Conservation (phyloP, 2,329 filamentous ascomycete genomes). For the Nothomitra cinnamomea region DNA sequence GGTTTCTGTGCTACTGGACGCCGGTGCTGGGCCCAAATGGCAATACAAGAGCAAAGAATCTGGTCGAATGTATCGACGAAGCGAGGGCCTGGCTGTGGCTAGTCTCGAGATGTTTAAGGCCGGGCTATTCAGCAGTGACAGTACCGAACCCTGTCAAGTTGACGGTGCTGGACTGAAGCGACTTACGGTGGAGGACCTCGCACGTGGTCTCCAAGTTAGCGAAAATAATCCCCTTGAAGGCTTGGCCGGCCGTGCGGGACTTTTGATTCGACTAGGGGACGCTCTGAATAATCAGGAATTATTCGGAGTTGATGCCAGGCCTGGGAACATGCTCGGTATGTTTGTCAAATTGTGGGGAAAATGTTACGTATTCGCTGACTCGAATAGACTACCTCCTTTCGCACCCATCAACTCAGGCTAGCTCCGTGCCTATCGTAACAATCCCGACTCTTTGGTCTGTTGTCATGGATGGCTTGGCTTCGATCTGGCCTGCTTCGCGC, state of each 20-base stretch:
- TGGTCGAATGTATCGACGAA: conserved; percentile 63
- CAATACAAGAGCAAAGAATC: conserved; percentile 85
- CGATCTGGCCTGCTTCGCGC: conserved; percentile 78
- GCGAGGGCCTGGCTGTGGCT: conserved; percentile 70
- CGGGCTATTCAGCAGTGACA: conserved; percentile 73
- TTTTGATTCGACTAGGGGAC: conserved; percentile 57
- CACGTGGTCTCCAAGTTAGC: conserved; percentile 68
- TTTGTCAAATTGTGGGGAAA: conserved; percentile 8
- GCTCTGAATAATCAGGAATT: conserved; percentile 64
- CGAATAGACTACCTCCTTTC: conserved; percentile 74
- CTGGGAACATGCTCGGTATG: conserved; percentile 86
- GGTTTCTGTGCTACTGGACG: conserved; percentile 66
- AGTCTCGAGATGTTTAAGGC: conserved; percentile 85
- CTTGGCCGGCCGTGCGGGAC: conserved; percentile 63
- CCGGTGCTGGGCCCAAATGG: conserved; percentile 82
- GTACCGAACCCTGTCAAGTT: conserved; percentile 69
- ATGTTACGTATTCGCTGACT: conserved; percentile 4
- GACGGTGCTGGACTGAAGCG: conserved; percentile 65
- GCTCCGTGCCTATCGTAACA: conserved; percentile 72
- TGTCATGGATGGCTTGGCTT: conserved; percentile 69
- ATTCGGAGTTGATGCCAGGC: conserved; percentile 69
- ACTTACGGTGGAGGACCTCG: conserved; percentile 57
- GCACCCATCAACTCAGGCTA: conserved; percentile 76
- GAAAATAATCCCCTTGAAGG: conserved; percentile 70
- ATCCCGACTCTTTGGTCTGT: conserved; percentile 81